These are phyloP conservation scores for Solanum hybrid DNA, from an alignment of 305 asterid species.

Conservation along the genomic window DNA sequence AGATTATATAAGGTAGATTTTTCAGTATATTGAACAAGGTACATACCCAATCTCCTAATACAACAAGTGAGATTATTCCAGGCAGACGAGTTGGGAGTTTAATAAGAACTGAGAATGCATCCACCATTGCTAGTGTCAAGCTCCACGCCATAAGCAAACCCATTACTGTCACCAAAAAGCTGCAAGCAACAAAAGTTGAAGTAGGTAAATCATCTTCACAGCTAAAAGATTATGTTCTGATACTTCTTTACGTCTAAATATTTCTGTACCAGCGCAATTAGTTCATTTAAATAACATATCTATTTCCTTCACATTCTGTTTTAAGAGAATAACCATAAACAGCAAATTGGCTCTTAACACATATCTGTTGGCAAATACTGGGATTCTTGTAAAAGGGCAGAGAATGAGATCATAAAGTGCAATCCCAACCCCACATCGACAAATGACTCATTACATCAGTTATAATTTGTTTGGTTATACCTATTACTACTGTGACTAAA, in stretches of 20 bases:
- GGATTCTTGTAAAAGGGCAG: neutral
- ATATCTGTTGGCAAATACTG: neutral
- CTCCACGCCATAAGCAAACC: constrained; percentile 93
- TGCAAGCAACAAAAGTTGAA: constrained; percentile 20
- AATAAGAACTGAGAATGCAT: neutral
- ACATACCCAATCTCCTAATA: constrained; percentile 85
- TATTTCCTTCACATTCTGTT: neutral
- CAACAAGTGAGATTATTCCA: constrained; percentile 50
- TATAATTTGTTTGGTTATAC: neutral
- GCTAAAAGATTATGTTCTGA: neutral
- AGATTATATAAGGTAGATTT: neutral
- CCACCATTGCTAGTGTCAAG: constrained; percentile 45
- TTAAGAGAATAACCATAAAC: neutral
- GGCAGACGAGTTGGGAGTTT: constrained; percentile 55
- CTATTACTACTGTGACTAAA: neutral
- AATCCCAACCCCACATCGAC: neutral
- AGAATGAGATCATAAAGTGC: neutral
- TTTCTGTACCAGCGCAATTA: neutral
- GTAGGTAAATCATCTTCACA: neutral
- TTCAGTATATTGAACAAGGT: neutral
- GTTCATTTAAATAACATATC: neutral
- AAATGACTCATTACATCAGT: neutral
- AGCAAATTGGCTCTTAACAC: neutral
- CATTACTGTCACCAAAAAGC: constrained; percentile 90
- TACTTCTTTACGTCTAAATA: neutral